Conservation (phyloP, 345 rosid species). For the Citrus medica region DNA sequence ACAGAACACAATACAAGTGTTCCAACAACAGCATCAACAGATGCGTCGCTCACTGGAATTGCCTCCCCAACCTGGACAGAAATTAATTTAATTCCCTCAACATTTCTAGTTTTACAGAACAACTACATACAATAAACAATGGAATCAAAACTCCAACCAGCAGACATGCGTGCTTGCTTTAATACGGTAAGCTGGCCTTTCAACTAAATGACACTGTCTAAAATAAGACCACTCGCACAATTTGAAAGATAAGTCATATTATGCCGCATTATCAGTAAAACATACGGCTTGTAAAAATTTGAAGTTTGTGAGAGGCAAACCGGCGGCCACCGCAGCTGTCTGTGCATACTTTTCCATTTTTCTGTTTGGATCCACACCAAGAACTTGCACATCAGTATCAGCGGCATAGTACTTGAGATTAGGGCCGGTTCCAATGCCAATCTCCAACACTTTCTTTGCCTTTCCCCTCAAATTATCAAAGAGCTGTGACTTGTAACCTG, state of each 20-base stretch:
- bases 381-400: slow-evolving; percentile 43
- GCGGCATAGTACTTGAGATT: slow-evolving; percentile 65
- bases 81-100: slow-evolving; percentile 1
- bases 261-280: neutral
- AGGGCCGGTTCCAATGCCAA: slow-evolving; percentile 89
- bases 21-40: slow-evolving; percentile 85
- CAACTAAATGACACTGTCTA: neutral
- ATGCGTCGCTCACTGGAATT: slow-evolving; percentile 64
- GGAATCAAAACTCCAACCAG: neutral
- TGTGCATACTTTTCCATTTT: slow-evolving; percentile 74
- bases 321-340: slow-evolving; percentile 60
- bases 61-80: slow-evolving; percentile 69
- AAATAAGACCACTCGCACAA: neutral
- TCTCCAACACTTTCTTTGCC: slow-evolving; percentile 64
- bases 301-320: slow-evolving; percentile 49
- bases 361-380: slow-evolving; percentile 72
- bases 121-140: neutral
- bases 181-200: neutral
- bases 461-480: slow-evolving; percentile 58
- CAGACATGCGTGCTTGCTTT: neutral
- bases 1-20: slow-evolving; percentile 89
- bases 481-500: slow-evolving; percentile 53
- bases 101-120: neutral
- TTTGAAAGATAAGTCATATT: no score
- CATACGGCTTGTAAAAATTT: slow-evolving; percentile 68